A percentile compares a stretch with the other conserved stretches of the same genome.
Evolutionary conservation across 139 green algal species (phyloP).

Genomic region (Chlorella sp.): DNA sequence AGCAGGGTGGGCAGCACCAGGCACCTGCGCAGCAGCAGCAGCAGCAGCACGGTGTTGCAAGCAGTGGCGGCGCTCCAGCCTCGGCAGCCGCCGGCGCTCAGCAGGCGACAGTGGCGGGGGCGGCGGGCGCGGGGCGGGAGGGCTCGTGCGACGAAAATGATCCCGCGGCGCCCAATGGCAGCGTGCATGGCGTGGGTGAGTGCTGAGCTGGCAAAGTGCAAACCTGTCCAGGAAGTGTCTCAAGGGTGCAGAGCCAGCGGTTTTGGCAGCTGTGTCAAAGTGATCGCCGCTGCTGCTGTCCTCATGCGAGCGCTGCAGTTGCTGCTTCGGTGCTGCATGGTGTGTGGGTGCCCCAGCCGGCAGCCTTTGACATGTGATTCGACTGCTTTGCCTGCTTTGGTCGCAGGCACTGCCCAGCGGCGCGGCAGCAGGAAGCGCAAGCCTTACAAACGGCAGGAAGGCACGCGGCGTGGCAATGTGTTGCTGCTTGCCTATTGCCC

Average conservation of each 20-base stretch:
- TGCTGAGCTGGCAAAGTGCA: background rate
- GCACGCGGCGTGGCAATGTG: slow-evolving; percentile 27
- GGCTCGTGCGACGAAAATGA: slow-evolving; percentile 43
- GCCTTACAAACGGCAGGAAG: background rate
- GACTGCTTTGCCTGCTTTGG: background rate
- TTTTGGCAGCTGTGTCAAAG: background rate
- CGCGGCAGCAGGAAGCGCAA: background rate
- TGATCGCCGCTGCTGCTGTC: background rate
- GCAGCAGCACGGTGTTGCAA: background rate
- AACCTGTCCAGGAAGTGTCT: no score
- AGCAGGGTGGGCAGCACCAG: slow-evolving; percentile 28
- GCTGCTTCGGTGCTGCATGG: background rate
- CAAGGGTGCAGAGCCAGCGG: background rate
- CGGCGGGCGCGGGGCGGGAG: background rate
- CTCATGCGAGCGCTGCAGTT: background rate
- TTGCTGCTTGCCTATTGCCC: slow-evolving; percentile 70
- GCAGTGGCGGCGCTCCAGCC: no score
- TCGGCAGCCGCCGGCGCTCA: no score
- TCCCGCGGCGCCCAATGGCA: slow-evolving; percentile 23
- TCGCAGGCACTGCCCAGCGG: background rate
- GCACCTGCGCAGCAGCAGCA: slow-evolving; percentile 5
- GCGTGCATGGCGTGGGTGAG: background rate
- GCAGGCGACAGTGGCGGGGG: background rate
- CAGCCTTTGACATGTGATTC: background rate
- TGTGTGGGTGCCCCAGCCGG: background rate